Evolutionary conservation across 225 moss, liverwort and hornwort species (phyloP).

Genomic region (Thuidium tamariscinum): DNA sequence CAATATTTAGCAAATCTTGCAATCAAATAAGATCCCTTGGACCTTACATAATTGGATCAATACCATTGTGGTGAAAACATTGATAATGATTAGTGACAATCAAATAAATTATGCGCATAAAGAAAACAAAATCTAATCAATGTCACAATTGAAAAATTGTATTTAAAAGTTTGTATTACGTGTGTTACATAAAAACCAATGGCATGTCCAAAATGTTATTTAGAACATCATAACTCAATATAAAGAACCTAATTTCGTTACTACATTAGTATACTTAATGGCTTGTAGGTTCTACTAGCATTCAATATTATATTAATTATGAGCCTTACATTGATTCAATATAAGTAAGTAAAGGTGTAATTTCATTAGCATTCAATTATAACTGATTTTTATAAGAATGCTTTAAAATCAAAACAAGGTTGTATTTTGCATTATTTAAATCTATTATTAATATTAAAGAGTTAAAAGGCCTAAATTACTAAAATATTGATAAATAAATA

Average conservation of each 20-base stretch:
- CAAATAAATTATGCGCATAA: neutral
- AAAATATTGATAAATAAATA: neutral
- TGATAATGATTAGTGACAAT: neutral
- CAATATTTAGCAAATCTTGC: neutral
- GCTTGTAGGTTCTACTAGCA: neutral
- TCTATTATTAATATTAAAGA: neutral
- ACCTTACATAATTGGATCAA: neutral
- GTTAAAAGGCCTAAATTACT: accelerated
- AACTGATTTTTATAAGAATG: neutral
- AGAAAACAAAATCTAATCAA: neutral
- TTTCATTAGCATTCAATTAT: neutral
- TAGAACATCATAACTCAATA: neutral
- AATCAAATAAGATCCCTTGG: neutral
- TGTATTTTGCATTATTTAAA: accelerated
- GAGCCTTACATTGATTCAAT: neutral
- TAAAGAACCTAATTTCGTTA: neutral
- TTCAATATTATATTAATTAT: too few species aligned
- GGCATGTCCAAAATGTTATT: neutral
- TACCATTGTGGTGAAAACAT: neutral
- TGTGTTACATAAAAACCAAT: neutral
- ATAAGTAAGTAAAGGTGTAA: neutral
- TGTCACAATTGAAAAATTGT: neutral
- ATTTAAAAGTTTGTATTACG: neutral
- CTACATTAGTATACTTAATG: neutral
- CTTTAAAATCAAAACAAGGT: neutral